These are phyloP conservation scores for Sphaerosporella brunnea DNA, from an alignment of 495 filamentous ascomycete genomes.

Conservation along the genomic window DNA sequence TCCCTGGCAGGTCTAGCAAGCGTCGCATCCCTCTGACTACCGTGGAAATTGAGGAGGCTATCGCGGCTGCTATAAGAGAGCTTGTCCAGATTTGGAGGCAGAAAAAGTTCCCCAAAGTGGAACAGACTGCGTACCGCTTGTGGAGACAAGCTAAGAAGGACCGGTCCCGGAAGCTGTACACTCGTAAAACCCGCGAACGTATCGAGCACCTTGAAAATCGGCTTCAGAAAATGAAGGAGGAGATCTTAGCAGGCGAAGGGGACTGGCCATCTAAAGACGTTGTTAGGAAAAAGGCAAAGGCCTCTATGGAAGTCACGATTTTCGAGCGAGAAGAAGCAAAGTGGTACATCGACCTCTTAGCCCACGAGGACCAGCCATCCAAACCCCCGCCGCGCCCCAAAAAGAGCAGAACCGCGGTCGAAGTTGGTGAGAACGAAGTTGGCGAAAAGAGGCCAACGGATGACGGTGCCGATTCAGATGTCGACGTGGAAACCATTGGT, in stretches of 20 bases:
- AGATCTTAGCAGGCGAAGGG: slow-evolving; percentile 30
- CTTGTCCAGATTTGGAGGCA: slow-evolving; percentile 41
- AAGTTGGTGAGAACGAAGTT: background rate
- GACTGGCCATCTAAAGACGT: slow-evolving; percentile 34
- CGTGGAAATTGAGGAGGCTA: slow-evolving; percentile 33
- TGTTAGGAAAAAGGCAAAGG: slow-evolving; percentile 22
- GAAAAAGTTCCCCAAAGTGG: slow-evolving; percentile 36
- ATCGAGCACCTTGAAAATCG: slow-evolving; percentile 30
- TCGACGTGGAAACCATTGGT: background rate
- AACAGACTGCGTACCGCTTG: slow-evolving; percentile 37
- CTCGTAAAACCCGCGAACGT: slow-evolving; percentile 14
- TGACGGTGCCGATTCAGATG: background rate
- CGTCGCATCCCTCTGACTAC: slow-evolving; percentile 24
- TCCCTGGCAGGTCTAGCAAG: slow-evolving; percentile 13
- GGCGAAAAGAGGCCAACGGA: no score
- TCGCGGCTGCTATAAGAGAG: slow-evolving; percentile 37
- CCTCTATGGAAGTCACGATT: slow-evolving; percentile 44
- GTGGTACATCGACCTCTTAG: slow-evolving; percentile 16
- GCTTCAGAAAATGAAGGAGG: slow-evolving; percentile 32
- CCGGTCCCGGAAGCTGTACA: slow-evolving; percentile 16
- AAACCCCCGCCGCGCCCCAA: slow-evolving; percentile 5
- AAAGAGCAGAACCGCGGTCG: background rate
- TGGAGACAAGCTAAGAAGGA: slow-evolving; percentile 40
- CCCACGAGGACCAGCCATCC: slow-evolving; percentile 2
- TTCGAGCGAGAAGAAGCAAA: slow-evolving; percentile 30